Percentiles rank a stretch among this genome's conserved stretches.
These are phyloP conservation scores for Escovopsis sp. DNA, from an alignment of 2,329 filamentous ascomycete genomes.

Conservation along the genomic window DNA sequence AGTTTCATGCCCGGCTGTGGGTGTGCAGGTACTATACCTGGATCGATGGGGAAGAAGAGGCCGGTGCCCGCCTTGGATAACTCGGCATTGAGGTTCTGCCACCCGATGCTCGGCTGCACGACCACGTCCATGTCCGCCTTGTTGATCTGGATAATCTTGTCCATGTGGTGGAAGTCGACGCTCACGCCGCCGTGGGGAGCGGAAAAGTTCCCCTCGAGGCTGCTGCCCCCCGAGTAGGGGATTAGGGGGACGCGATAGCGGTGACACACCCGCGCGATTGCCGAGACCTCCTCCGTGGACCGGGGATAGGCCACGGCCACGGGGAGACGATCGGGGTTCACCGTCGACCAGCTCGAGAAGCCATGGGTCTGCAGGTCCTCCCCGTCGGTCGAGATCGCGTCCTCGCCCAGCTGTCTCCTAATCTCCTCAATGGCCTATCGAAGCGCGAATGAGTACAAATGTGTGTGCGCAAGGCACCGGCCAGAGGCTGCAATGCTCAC, in stretches of 20 bases:
- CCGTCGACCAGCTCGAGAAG: conserved; percentile 54
- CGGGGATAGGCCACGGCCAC: conserved; percentile 51
- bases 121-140: conserved; percentile 85
- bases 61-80: conserved; percentile 54
- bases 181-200: conserved; percentile 77
- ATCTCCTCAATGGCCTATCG: conserved; percentile 41
- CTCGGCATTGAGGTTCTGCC: conserved; percentile 73
- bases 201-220: conserved; percentile 80
- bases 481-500: conserved; percentile 13
- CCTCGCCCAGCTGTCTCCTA: conserved; percentile 32
- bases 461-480: neutral
- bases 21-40: conserved; percentile 33
- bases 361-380: conserved; percentile 48
- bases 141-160: conserved; percentile 64
- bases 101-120: conserved; percentile 82
- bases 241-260: conserved; percentile 73
- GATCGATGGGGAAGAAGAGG: conserved; percentile 84
- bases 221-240: conserved; percentile 74
- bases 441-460: neutral
- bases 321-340: conserved; percentile 44
- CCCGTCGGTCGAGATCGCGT: conserved; percentile 47
- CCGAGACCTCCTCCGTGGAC: conserved; percentile 43
- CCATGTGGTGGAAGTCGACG: conserved; percentile 82
- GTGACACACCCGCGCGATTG: conserved; percentile 54
- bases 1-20: neutral